Conservation (phyloP, 176 grass and related monocot species). For the Calamus simplicifolius region DNA sequence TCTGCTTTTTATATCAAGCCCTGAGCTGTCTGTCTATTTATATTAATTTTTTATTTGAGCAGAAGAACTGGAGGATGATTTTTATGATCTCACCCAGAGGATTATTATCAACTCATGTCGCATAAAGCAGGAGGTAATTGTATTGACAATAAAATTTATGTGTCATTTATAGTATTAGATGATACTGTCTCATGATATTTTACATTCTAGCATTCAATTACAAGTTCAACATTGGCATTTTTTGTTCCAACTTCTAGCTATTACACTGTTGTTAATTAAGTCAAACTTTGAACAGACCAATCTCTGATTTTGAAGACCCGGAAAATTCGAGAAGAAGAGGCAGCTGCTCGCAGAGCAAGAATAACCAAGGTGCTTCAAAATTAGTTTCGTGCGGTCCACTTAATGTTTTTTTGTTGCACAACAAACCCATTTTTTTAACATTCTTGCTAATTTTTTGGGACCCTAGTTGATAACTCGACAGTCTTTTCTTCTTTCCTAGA, state of each 20-base stretch:
- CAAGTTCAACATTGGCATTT: too few species aligned
- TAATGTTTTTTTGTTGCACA: too few species aligned
- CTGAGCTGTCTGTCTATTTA: too few species aligned
- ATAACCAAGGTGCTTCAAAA: slow-evolving; percentile 48
- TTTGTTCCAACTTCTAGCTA: too few species aligned
- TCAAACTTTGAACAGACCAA: slow-evolving; percentile 37
- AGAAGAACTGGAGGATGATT: slow-evolving; percentile 73
- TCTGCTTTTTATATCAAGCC: background rate
- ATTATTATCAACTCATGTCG: slow-evolving; percentile 58
- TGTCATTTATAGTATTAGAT: background rate
- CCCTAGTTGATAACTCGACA: too few species aligned
- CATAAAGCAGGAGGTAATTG: slow-evolving; percentile 55
- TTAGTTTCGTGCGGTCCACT: too few species aligned
- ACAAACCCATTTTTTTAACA: too few species aligned
- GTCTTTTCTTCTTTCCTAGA: too few species aligned
- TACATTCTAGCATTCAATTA: too few species aligned
- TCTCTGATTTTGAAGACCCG: slow-evolving; percentile 72
- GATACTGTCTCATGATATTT: too few species aligned
- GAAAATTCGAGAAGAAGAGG: slow-evolving; percentile 79
- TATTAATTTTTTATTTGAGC: background rate
- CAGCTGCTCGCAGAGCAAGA: slow-evolving; percentile 64
- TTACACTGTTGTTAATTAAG: background rate
- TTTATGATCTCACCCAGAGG: slow-evolving; percentile 87
- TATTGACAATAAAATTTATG: background rate
- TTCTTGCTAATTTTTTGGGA: too few species aligned